A percentile compares a stretch with the other conserved stretches of the same genome.
Evolutionary conservation across 2,329 filamentous ascomycete genomes (phyloP).

Genomic region (Fusarium ramigenum): DNA sequence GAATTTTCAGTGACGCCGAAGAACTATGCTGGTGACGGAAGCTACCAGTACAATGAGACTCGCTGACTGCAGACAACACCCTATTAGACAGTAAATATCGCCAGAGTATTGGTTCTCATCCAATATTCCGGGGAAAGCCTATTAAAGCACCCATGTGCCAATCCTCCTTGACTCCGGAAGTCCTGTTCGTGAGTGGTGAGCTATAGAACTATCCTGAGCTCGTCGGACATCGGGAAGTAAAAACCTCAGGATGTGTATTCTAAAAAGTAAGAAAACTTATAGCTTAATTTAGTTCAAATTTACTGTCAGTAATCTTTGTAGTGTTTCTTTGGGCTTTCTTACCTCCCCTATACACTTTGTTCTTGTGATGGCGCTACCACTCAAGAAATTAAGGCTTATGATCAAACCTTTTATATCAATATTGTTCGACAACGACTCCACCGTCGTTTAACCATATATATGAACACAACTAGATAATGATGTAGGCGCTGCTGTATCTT

Average conservation of each 20-base stretch:
- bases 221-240: background rate
- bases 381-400: background rate
- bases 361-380: background rate
- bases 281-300: background rate
- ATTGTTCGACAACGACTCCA: background rate
- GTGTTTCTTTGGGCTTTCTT: background rate
- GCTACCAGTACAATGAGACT: background rate
- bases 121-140: background rate
- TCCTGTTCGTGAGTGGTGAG: background rate
- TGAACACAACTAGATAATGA: background rate
- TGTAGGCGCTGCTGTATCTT: background rate
- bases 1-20: background rate
- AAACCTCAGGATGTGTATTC: background rate
- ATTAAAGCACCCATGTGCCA: too few species aligned
- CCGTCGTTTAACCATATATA: background rate
- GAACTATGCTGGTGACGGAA: background rate
- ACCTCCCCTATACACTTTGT: background rate
- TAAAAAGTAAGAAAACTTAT: background rate
- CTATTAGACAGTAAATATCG: background rate
- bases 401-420: background rate
- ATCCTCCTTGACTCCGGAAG: background rate
- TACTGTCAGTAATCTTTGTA: background rate
- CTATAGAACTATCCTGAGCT: background rate
- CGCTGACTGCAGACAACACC: background rate
- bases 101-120: background rate